Conservation (phyloP, 2,329 filamentous ascomycete genomes). For the Cadophora luteo-olivacea region DNA sequence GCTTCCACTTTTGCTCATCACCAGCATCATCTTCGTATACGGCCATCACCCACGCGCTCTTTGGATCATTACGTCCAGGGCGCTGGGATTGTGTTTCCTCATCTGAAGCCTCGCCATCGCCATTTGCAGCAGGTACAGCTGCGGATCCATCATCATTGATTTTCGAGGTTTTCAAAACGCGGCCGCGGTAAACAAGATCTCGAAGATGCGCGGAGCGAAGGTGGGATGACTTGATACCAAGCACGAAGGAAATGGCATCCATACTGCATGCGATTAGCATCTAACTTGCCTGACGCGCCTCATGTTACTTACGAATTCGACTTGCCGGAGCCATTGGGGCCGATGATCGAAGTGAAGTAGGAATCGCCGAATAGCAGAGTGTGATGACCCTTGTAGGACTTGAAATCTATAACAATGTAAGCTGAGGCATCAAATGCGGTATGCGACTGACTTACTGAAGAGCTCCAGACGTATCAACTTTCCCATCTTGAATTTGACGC, state of each 20-base stretch:
- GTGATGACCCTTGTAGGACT: conserved; percentile 98
- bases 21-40: conserved; percentile 98
- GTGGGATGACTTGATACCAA: conserved; percentile 98
- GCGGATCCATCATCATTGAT: conserved; percentile 88
- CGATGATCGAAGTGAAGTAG: conserved; percentile 99
- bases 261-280: conserved; percentile 65
- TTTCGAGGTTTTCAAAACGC: conserved; percentile 88
- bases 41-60: conserved; percentile 98
- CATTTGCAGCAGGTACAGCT: conserved; percentile 59
- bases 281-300: neutral
- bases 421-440: conserved; percentile 11
- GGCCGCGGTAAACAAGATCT: conserved; percentile 94
- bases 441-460: conserved; percentile 69
- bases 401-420: conserved; percentile 75
- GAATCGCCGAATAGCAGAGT: conserved; percentile 93
- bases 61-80: conserved; percentile 80
- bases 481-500: conserved; percentile 71
- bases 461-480: conserved; percentile 95
- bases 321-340: conserved; percentile 98
- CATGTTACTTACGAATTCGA: conserved; percentile 85
- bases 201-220: conserved; percentile 91
- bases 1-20: conserved; percentile 95
- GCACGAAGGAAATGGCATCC: conserved; percentile 98
- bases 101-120: conserved; percentile 60
- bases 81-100: conserved; percentile 67